Evolutionary conservation across 768 basidiomycete genomes (phyloP), one percentile per base, ranked within the genome.

Genomic region (Phylloporus scabripes): DNA sequence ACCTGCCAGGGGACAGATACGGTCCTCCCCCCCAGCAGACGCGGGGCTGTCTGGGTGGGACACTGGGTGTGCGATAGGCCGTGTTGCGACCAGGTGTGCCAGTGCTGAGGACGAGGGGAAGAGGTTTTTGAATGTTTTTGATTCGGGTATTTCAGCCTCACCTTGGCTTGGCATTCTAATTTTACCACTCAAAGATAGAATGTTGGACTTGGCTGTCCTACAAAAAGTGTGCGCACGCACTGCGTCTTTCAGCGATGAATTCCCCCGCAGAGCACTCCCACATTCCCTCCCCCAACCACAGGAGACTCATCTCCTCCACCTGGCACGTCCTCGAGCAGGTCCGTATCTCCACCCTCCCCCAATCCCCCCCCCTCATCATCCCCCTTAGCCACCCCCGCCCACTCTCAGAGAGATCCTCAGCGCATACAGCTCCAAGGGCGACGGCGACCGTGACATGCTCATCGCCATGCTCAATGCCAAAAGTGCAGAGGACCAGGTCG

Each of bases 381-480:
- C 29, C 33, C 28, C 32, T 8, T 60, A 90, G 86, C 60, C 82
- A 5, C 81, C 91, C 23, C 88, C 92, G 1, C 91, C 93, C 0
- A 82, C 73, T 52, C 74, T 96, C 38, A 79, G 87, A 42, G 91
- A 93, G 58, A 92, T 96, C 37, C 81, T 96, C 21, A 77, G 79
- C 33, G 92, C 92, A 7, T 96, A 94, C 72, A 77, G 79, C 49
- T 70, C 81, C 33, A 88, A 84, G 60, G 93, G 93, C 52, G 89
- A 93, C 52, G 92, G 91, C 37, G 93, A 96, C 74, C 78, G 92
- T 20, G 91, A 94, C 45, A 86, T 94, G 81, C 75, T 96, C 18
- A 76, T 95, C 31, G 81, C 90, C 56, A 87, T 96, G 78, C 74
- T 96, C 43, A 91, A 87, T 52, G 92, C 92, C 61, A 96, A 96